Conservation (phyloP, 192 early-diverging fungal genomes). For the Coemansia javaensis region DNA sequence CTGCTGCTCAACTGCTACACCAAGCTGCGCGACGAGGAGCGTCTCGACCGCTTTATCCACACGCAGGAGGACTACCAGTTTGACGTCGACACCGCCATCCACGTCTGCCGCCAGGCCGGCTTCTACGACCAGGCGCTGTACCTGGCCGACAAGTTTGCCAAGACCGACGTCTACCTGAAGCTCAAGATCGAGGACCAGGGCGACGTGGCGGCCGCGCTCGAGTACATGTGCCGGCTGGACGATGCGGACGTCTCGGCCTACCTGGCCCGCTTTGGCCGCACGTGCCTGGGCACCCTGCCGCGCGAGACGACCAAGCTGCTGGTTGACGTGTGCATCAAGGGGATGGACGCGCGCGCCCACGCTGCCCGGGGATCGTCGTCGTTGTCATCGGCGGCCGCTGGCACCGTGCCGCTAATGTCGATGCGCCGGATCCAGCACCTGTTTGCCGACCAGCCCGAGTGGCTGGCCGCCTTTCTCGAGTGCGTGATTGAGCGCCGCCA, state of each 20-base stretch:
- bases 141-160: slow-evolving; percentile 75
- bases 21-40: slow-evolving; percentile 79
- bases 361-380: not conserved
- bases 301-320: slow-evolving; percentile 41
- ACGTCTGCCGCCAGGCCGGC: slow-evolving; percentile 85
- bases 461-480: slow-evolving; percentile 81
- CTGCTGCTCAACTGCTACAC: slow-evolving; percentile 96
- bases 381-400: not conserved
- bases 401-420: slow-evolving; percentile 17
- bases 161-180: slow-evolving; percentile 80
- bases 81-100: slow-evolving; percentile 92
- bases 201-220: slow-evolving; percentile 68
- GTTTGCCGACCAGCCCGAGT: slow-evolving; percentile 79
- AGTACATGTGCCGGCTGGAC: slow-evolving; percentile 62
- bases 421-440: slow-evolving; percentile 79
- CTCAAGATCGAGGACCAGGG: slow-evolving; percentile 88
- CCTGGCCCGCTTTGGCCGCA: slow-evolving; percentile 42
- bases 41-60: slow-evolving; percentile 84
- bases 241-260: slow-evolving; percentile 26
- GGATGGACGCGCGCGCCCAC: slow-evolving; percentile 25
- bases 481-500: slow-evolving; percentile 74
- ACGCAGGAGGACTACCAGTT: slow-evolving; percentile 76
- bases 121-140: slow-evolving; percentile 91
- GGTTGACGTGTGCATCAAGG: slow-evolving; percentile 41
- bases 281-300: slow-evolving; percentile 35